Percentiles rank a stretch among this genome's conserved stretches.
phyloP scores from a whole-genome alignment of 1,139 yeast genomes.

The Yamadazyma jaroonii region DNA sequence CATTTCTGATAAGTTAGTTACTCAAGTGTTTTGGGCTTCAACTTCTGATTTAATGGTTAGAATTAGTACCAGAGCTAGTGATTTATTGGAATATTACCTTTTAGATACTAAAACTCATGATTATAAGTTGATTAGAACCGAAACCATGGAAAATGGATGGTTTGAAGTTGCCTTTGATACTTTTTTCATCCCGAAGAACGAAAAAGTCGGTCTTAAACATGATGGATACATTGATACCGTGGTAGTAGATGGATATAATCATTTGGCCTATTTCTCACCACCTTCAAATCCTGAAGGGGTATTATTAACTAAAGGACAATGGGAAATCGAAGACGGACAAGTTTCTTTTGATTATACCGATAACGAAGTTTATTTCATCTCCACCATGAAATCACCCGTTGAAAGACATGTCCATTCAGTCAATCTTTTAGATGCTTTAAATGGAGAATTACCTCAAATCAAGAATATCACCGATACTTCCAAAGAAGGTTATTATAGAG shows the following conservation, averaged over 20 bases:
- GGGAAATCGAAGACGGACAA: conserved; percentile 55
- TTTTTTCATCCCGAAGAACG: conserved; percentile 63
- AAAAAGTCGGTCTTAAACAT: conserved; percentile 30
- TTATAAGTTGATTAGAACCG: conserved; percentile 35
- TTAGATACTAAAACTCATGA: conserved; percentile 28
- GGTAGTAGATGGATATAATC: conserved; percentile 52
- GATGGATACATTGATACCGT: conserved; percentile 58
- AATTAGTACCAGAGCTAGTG: conserved; percentile 46
- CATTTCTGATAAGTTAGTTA: conserved; percentile 31
- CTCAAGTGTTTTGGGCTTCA: conserved; percentile 46
- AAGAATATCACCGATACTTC: conserved; percentile 53
- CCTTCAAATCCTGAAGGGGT: conserved; percentile 40
- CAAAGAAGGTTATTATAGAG: conserved; percentile 64
- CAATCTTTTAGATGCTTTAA: conserved; percentile 30
- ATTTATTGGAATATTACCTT: conserved; percentile 37
- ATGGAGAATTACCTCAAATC: conserved; percentile 28
- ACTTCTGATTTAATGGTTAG: conserved; percentile 32
- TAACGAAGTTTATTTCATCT: conserved; percentile 45
- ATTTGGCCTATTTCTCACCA: conserved; percentile 56
- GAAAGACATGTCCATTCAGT: conserved; percentile 55
- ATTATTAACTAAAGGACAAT: conserved; percentile 48
- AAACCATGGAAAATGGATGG: conserved; percentile 46
- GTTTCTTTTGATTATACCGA: conserved; percentile 41
- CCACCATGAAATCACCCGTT: conserved; percentile 49
- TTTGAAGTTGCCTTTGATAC: conserved; percentile 83